Evolutionary conservation across 139 green algal species (phyloP).

Genomic region (Chlorella ohadii): DNA sequence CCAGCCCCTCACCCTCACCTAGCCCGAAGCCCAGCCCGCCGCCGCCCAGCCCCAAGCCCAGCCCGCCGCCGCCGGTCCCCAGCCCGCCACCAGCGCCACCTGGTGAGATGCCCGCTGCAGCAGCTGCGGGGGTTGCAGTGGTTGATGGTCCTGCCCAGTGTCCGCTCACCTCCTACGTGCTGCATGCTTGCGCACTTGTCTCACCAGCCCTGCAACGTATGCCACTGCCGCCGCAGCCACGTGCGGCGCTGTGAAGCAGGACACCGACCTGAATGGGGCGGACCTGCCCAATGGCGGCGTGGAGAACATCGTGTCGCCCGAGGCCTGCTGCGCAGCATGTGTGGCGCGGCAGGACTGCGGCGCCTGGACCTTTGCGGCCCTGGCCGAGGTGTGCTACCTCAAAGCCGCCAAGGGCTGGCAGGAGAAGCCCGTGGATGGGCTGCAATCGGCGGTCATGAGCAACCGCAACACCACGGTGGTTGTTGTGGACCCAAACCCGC

Average conservation of each 20-base stretch:
- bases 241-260: not conserved
- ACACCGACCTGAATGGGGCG: not conserved
- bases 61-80: not conserved
- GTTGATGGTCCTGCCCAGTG: not conserved
- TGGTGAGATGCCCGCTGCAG: not conserved
- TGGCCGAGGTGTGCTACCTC: not conserved
- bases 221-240: not conserved
- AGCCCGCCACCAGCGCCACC: not conserved
- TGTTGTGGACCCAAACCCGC: not conserved
- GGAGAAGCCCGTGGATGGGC: not conserved
- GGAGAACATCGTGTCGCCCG: not conserved
- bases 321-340: not conserved
- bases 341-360: not conserved
- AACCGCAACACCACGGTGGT: not conserved
- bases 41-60: not conserved
- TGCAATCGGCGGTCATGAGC: not conserved
- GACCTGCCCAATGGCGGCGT: not conserved
- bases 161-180: not conserved
- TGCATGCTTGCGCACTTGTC: not conserved
- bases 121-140: not conserved
- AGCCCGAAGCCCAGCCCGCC: not conserved
- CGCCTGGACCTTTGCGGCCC: slow-evolving; percentile 8
- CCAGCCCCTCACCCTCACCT: not conserved
- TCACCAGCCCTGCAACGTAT: not conserved
- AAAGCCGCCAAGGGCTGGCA: not conserved